These are phyloP conservation scores for Bruguiera parviflora DNA, from an alignment of 345 rosid species.

Conservation along the genomic window DNA sequence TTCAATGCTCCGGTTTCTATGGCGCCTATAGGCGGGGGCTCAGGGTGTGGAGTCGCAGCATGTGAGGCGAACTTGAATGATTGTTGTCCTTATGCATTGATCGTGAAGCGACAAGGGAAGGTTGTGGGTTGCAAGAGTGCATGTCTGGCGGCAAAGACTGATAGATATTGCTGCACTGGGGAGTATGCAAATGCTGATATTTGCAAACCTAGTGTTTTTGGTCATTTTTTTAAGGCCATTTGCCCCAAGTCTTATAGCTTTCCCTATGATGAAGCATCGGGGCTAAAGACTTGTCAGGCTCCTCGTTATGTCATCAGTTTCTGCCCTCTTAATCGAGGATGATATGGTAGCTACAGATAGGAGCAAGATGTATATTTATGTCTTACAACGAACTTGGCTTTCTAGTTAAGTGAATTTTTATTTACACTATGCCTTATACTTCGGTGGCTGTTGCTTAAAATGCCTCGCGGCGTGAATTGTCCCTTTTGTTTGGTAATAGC, in stretches of 20 bases:
- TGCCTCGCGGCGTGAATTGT: no score
- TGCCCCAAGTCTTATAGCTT: slow-evolving; percentile 48
- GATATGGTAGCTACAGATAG: background rate
- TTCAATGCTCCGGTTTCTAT: slow-evolving; percentile 47
- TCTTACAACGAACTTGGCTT: background rate
- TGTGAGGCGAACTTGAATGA: slow-evolving; percentile 46
- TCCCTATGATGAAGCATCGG: slow-evolving; percentile 47
- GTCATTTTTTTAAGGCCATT: slow-evolving; percentile 43
- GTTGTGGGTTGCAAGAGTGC: slow-evolving; percentile 55
- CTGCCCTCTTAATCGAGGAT: slow-evolving; percentile 38
- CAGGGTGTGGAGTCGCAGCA: slow-evolving; percentile 37
- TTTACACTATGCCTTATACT: no score
- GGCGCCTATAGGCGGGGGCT: slow-evolving; percentile 38
- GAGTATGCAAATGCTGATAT: slow-evolving; percentile 33
- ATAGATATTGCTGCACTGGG: slow-evolving; percentile 48
- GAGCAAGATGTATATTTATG: background rate
- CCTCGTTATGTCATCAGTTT: slow-evolving; percentile 45
- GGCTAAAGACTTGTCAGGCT: slow-evolving; percentile 46
- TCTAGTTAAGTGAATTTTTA: no score
- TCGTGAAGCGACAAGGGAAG: slow-evolving; percentile 30
- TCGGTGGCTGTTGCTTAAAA: no score
- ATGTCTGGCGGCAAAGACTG: slow-evolving; percentile 44
- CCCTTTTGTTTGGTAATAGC: no score
- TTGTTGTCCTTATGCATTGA: slow-evolving; percentile 40
- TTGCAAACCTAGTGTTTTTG: slow-evolving; percentile 42